These are phyloP conservation scores for Detonula confervacea DNA, from an alignment of 352 stramenopile genomes.

Conservation along the genomic window DNA sequence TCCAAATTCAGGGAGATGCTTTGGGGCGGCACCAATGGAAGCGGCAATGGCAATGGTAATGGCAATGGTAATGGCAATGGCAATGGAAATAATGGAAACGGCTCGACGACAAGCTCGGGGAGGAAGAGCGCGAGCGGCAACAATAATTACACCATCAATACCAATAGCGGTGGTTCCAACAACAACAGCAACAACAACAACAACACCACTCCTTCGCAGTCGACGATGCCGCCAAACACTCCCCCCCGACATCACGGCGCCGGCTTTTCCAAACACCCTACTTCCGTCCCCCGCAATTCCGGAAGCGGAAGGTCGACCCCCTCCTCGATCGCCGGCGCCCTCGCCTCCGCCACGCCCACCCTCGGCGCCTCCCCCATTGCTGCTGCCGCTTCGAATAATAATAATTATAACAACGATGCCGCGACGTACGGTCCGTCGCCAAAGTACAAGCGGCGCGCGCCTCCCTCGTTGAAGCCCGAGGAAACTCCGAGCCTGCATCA, in stretches of 20 bases:
- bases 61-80: neutral
- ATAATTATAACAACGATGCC: neutral
- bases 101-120: neutral
- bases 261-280: neutral
- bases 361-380: too few relatives aligned
- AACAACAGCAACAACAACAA: slow-evolving; percentile 12
- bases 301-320: too few relatives aligned
- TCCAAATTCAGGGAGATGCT: slow-evolving; percentile 46
- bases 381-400: too few relatives aligned
- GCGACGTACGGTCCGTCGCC: slow-evolving; percentile 13
- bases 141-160: too few relatives aligned
- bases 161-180: neutral
- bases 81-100: neutral
- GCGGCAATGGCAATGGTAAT: neutral
- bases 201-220: neutral
- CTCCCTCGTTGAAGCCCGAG: slow-evolving; percentile 32
- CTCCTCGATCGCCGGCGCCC: too few relatives aligned
- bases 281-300: neutral
- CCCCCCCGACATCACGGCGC: slow-evolving; percentile 13
- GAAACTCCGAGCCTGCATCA: slow-evolving; percentile 20
- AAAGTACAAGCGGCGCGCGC: slow-evolving; percentile 56
- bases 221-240: neutral
- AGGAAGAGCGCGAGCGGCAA: neutral
- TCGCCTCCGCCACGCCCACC: too few relatives aligned
- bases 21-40: slow-evolving; percentile 20